Conservation (phyloP, 2,329 filamentous ascomycete species). For the Paramyrothecium sp. region DNA sequence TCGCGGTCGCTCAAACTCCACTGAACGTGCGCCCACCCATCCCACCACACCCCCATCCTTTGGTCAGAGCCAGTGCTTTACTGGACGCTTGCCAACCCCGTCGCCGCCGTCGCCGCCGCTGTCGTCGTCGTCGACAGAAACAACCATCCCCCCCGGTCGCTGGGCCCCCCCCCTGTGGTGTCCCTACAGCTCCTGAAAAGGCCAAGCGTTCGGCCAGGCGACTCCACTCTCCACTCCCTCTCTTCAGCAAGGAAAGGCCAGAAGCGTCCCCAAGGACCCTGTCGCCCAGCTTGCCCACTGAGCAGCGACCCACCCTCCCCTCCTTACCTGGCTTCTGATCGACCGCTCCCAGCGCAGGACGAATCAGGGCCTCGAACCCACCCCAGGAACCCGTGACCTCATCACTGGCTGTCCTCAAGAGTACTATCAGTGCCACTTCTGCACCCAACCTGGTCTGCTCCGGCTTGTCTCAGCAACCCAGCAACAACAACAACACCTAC, state of each 20-base stretch:
- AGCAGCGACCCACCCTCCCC: neutral
- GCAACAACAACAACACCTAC: neutral
- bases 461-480: neutral
- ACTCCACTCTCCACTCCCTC: neutral
- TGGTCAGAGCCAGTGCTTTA: neutral
- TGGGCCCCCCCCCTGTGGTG: neutral
- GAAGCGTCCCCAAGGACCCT: neutral
- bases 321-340: neutral
- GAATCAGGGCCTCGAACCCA: slow-evolving; percentile 14
- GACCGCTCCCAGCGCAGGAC: slow-evolving; percentile 1
- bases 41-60: neutral
- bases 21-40: neutral
- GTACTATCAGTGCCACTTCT: slow-evolving; percentile 6
- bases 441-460: neutral
- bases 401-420: slow-evolving; percentile 12
- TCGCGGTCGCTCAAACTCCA: neutral
- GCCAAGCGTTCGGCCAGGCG: neutral
- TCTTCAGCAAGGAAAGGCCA: neutral
- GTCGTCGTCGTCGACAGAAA: neutral
- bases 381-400: slow-evolving; percentile 21
- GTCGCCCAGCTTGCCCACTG: slow-evolving; percentile 3
- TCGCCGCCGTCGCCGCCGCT: neutral
- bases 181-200: neutral
- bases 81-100: neutral
- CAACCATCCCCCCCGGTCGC: neutral